These are phyloP conservation scores for Ophiostoma tasmaniense DNA, from an alignment of 2,329 filamentous ascomycete genomes.

Conservation along the genomic window DNA sequence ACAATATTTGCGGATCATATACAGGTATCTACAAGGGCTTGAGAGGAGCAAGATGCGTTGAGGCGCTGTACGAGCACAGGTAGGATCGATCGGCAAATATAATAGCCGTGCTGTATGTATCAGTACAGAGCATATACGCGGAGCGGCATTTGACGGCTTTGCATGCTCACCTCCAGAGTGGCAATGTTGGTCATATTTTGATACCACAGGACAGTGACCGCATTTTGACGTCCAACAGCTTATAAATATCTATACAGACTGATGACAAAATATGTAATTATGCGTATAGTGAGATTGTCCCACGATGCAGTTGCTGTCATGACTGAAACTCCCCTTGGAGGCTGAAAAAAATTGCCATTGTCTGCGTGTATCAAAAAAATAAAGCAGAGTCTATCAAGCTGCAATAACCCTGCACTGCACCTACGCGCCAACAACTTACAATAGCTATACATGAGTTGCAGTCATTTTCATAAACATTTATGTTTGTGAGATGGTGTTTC, in stretches of 20 bases:
- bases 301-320: no score
- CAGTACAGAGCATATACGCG: no score
- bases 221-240: not conserved
- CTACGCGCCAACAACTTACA: no score
- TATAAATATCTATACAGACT: not conserved
- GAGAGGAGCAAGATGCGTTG: not conserved
- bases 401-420: no score
- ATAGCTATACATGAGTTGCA: no score
- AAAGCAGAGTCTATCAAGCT: not conserved
- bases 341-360: no score
- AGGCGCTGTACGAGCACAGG: not conserved
- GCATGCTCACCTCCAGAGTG: not conserved
- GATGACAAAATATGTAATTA: not conserved
- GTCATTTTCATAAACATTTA: no score
- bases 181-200: not conserved
- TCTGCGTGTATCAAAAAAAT: not conserved
- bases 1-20: conserved; percentile 12
- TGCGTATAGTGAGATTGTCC: not conserved
- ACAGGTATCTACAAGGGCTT: not conserved
- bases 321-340: no score
- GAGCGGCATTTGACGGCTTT: not conserved
- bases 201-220: not conserved
- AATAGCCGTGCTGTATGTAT: not conserved
- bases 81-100: conserved; percentile 10
- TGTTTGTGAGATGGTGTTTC: not conserved